Evolutionary conservation across 2,329 filamentous ascomycete genomes (phyloP), one percentile per base, ranked within the genome.

Genomic region (Rhinocladiella mackenziei): DNA sequence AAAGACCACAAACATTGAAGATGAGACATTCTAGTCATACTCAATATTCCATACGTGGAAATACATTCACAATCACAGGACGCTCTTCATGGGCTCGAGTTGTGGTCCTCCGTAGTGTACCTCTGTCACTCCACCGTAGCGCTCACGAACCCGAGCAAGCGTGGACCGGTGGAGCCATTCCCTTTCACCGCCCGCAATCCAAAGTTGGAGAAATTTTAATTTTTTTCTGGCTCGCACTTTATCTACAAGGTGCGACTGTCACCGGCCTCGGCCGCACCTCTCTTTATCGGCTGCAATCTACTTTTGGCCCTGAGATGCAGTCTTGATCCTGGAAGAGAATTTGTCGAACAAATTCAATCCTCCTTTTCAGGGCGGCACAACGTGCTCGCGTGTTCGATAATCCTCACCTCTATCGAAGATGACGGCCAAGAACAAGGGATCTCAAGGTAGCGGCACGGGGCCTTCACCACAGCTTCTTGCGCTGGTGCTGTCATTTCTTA

Each of bases 401-500:
- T 8, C 23, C 23, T 26, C 23, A 8, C 8, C 23, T 8, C 23
- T 26, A 26, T 26, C 23, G 15, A 51, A 31, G 31, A 51, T 51
- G 49, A 39, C 23, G 22, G 14, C 53, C 37, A 47, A 57, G 36
- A 57, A 56, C 46, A 43, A 38, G 8, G 39, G 39, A 35, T 15
- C 30, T 22, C 17, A 30, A 17, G 23, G 17, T 11, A 15, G 20
- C 33, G 10, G 72, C 77, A 20, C 45, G 6, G 19, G 23, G 17
- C 72, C 78, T 18, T 75, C 83, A 3, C 64, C 74, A 19, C 74
- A 84, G 62, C 69, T 89, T 25, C 69, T 89, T 60, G 76, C 80
- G 49, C 69, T 86, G 11, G 74, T 89, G 57, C 78, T 79, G 51
- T 65, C 68, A 15, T 89, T 88, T 63, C 72, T 89, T 37, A 73